Percentiles rank a stretch among this genome's conserved stretches.
Conservation (phyloP, 306 rosid genomes). For the Citrullus amarus region DNA sequence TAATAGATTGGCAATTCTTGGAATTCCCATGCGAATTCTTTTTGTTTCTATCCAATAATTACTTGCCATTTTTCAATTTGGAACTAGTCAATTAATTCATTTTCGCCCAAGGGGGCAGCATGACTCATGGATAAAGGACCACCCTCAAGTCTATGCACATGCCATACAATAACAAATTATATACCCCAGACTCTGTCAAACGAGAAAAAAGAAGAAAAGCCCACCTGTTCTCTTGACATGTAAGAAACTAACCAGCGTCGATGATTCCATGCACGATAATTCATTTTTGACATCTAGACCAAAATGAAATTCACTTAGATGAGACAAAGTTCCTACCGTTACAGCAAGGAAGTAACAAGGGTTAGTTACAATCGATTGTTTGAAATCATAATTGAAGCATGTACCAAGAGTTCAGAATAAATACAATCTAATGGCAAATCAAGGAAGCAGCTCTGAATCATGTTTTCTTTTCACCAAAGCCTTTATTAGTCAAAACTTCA, state of each 20-base stretch:
- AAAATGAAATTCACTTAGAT: conserved; percentile 12
- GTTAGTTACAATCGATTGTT: not conserved
- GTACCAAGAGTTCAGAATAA: not conserved
- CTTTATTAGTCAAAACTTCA: not conserved
- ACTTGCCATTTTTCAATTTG: not conserved
- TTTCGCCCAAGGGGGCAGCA: not conserved
- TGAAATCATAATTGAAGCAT: not conserved
- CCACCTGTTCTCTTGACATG: conserved; percentile 62
- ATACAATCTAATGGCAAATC: not conserved
- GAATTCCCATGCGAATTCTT: not conserved
- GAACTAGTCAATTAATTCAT: not conserved
- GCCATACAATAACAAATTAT: not conserved
- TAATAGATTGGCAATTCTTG: not conserved
- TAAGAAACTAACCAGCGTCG: conserved; percentile 71
- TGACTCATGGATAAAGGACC: not conserved
- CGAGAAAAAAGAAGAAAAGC: not conserved
- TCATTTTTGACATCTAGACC: conserved; percentile 79
- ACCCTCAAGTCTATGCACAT: not conserved
- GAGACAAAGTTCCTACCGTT: not conserved
- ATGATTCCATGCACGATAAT: conserved; percentile 92
- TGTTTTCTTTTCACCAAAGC: not conserved
- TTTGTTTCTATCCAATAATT: not conserved
- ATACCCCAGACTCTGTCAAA: not conserved
- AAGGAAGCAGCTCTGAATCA: not conserved
- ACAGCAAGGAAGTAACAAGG: not conserved